These are phyloP conservation scores for Dictyostelium brefeldianum DNA, from an alignment of 78 protist species.

Conservation along the genomic window DNA sequence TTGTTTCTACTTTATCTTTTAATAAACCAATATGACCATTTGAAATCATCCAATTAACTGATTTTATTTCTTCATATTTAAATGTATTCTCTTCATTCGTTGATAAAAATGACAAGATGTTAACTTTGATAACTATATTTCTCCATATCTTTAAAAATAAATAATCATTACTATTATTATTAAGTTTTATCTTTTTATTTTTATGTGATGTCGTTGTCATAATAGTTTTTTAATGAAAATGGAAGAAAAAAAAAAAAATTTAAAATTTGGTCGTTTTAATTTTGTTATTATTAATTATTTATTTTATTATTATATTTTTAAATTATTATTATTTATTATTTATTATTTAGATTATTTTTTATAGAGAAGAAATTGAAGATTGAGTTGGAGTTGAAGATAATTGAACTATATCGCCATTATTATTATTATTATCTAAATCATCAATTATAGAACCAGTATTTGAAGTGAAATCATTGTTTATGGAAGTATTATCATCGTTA, in stretches of 20 bases:
- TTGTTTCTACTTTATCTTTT: neutral
- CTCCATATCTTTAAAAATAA: neutral
- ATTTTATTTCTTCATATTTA: neutral
- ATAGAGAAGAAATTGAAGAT: neutral
- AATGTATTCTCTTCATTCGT: neutral
- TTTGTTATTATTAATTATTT: neutral
- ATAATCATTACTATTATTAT: neutral
- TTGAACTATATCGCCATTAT: neutral
- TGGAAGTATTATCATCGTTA: neutral
- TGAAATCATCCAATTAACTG: neutral
- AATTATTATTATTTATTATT: too few relatives aligned
- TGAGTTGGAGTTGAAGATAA: slow-evolving; percentile 6
- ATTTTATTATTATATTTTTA: neutral
- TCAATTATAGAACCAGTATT: slow-evolving; percentile 1
- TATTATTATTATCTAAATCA: neutral
- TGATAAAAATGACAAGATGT: neutral
- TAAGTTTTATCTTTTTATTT: neutral
- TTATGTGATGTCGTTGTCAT: too few relatives aligned
- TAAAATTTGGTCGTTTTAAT: too few relatives aligned
- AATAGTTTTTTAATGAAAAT: neutral
- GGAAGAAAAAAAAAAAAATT: neutral
- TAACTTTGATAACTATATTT: neutral
- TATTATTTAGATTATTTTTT: neutral
- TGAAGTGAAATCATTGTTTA: neutral
- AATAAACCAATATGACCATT: neutral